Conservation (phyloP, 305 asterid species). For the Plantago coronopus region DNA sequence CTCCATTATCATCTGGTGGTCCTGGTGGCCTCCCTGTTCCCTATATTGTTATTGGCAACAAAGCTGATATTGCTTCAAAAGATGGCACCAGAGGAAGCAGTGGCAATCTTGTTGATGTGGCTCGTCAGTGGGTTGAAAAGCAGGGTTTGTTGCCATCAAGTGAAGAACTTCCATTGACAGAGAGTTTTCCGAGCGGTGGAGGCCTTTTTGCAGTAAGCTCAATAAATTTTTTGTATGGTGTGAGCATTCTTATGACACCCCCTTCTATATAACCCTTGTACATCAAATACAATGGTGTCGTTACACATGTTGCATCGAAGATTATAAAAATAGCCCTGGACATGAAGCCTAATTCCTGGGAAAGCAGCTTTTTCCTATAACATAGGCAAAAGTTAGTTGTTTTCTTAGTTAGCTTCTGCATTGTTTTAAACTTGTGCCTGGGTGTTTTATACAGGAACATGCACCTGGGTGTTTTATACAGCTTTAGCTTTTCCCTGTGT, state of each 20-base stretch:
- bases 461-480: no score
- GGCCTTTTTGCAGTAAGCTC: constrained; percentile 63
- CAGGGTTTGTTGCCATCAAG: constrained; percentile 89
- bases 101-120: constrained; percentile 97
- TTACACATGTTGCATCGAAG: not conserved
- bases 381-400: no score
- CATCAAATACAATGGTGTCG: not conserved
- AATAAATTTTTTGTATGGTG: not conserved
- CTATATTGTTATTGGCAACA: constrained; percentile 80
- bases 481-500: no score
- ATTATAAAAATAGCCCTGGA: not conserved
- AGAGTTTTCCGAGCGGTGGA: constrained; percentile 82
- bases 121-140: constrained; percentile 98
- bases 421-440: no score
- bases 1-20: constrained; percentile 87
- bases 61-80: constrained; percentile 74
- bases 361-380: no score
- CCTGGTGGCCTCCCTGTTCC: constrained; percentile 98
- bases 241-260: not conserved
- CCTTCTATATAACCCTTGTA: not conserved
- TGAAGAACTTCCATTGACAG: constrained; percentile 83
- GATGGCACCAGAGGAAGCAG: constrained; percentile 82
- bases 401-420: no score
- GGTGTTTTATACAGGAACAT: no score
- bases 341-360: no score